Evolutionary conservation across 108 stramenopile genomes (phyloP).

Genomic region (Chaetoceros tenuissimus): DNA sequence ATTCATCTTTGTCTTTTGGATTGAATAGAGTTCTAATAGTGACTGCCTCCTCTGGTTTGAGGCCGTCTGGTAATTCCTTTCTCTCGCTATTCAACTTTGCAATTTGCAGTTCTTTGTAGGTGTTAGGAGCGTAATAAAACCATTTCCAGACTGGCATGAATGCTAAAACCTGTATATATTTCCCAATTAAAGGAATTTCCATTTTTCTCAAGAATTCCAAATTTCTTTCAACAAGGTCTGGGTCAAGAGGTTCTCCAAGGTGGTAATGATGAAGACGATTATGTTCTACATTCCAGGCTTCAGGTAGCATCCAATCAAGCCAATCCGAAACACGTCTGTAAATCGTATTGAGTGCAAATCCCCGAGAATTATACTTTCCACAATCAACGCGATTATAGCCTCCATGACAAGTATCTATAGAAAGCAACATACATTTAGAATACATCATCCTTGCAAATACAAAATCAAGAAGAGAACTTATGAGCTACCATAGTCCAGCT

Average conservation of each 20-base stretch:
- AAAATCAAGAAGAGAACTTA: slow-evolving; percentile 30
- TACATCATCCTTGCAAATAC: slow-evolving; percentile 21
- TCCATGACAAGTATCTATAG: slow-evolving; percentile 70
- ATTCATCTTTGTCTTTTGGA: slow-evolving; percentile 15
- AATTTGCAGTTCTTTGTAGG: slow-evolving; percentile 55
- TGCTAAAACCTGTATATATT: slow-evolving; percentile 25
- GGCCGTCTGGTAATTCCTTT: slow-evolving; percentile 14
- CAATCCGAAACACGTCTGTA: slow-evolving; percentile 51
- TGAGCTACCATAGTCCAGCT: slow-evolving; percentile 77
- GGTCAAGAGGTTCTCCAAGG: slow-evolving; percentile 46
- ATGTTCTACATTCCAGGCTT: slow-evolving; percentile 76
- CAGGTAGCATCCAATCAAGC: slow-evolving; percentile 80
- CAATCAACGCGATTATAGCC: slow-evolving; percentile 60
- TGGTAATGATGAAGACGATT: slow-evolving; percentile 64
- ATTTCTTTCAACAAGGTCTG: slow-evolving; percentile 62
- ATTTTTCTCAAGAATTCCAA: slow-evolving; percentile 25
- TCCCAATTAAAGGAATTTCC: slow-evolving; percentile 24
- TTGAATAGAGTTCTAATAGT: slow-evolving; percentile 27
- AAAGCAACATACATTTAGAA: no score
- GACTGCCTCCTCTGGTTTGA: slow-evolving; percentile 26
- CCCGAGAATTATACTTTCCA: slow-evolving; percentile 45
- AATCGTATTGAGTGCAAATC: slow-evolving; percentile 52
- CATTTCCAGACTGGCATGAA: slow-evolving; percentile 55
- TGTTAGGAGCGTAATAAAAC: slow-evolving; percentile 70
- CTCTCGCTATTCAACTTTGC: slow-evolving; percentile 16